Evolutionary conservation across 1,139 yeast genomes (phyloP).

Genomic region (Candida sanyaensis): DNA sequence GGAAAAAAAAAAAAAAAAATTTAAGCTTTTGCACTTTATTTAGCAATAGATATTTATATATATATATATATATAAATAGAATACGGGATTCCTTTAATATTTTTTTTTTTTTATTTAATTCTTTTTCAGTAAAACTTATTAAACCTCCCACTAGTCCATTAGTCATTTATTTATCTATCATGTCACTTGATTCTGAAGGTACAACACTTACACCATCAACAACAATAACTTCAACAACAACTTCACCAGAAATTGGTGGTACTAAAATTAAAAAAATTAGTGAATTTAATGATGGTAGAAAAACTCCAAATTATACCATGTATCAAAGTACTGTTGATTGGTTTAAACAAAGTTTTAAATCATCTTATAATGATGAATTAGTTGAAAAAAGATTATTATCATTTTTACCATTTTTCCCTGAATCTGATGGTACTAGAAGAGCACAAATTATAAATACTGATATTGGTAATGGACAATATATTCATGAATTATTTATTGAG

Average conservation of each 20-base stretch:
- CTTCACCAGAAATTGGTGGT: background rate
- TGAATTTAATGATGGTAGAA: conserved; percentile 19
- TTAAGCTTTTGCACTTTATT: no score
- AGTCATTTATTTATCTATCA: background rate
- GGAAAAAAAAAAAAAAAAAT: no score
- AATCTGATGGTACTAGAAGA: conserved; percentile 47
- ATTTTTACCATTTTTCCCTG: conserved; percentile 60
- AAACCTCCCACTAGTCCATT: no score
- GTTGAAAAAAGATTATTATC: conserved; percentile 42
- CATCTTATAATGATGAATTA: conserved; percentile 25
- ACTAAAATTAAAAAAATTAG: conserved; percentile 8
- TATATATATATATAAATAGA: no score
- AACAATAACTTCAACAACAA: background rate
- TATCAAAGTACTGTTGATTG: conserved; percentile 38
- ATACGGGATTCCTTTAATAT: no score
- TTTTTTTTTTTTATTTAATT: no score
- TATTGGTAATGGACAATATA: conserved; percentile 45
- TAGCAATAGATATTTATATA: no score
- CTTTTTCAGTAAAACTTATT: no score
- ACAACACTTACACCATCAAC: background rate
- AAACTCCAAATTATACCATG: conserved; percentile 27
- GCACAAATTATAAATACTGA: conserved; percentile 53
- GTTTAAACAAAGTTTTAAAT: conserved; percentile 32
- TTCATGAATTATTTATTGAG: conserved; percentile 59
- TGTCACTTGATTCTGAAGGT: background rate